Evolutionary conservation across 331 rosid species (phyloP), one percentile per base, ranked within the genome.

Genomic region (Pyracantha coccinea): DNA sequence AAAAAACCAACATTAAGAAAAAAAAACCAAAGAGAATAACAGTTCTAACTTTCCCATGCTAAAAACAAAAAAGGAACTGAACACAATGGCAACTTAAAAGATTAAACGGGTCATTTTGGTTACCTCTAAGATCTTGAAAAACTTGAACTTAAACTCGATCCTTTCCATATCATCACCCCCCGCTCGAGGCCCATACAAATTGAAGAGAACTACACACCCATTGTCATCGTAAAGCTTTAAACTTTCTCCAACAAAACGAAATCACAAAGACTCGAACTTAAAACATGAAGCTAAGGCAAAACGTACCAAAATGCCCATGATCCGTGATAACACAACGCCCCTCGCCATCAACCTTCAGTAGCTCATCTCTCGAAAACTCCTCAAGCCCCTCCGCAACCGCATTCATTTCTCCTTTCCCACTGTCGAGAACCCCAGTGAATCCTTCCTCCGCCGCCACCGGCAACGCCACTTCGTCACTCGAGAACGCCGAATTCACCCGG

Each of bases 111-210:
- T n/a, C 65, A 66, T 6, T 75, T 57, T 13, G 15, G 8, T 69
- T 85, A 92, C 99, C 99, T 92, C 91, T 64, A 94, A 84, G 58
- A 87, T 80, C 75, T 79, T 83, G 90, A 55, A 92, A 86, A 92
- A 94, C 0, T 57, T 85, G 68, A 86, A 77, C 88, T 94, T 92
- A 71, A 90, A 94, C 78, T 82, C 85, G 57, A 88, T 83, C 91
- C 99, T 92, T 61, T 94, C 96, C 3, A 77, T 60, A 75, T 94
- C 96, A 80, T 94, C 92, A 45, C 89, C 50, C 77, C 50, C 89
- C 79, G 97, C 99, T 80, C 97, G 89, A 77, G 97, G 99, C 29
- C 97, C 97, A 73, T 94, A 92, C 75, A 94, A 23, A 66, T 94
- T 94, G 86, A 92, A 94, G 76, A 92, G 90, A 84, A 94, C 97